Evolutionary conservation across 1,284 basidiomycete genomes (phyloP), one percentile per base, ranked within the genome.

Genomic region (Ganoderma meredithae): DNA sequence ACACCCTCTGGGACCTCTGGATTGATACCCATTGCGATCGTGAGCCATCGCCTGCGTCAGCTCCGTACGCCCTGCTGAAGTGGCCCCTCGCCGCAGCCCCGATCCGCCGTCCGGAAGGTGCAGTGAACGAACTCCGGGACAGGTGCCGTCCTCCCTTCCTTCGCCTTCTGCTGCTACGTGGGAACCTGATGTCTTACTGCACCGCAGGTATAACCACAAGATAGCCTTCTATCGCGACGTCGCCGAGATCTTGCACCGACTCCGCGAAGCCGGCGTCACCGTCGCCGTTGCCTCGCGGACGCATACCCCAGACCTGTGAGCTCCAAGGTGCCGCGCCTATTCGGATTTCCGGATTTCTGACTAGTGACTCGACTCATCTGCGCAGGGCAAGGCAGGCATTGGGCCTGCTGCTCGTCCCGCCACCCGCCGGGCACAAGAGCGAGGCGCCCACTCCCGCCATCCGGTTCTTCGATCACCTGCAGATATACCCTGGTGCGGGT

Each of bases 1-100:
- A 92, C 77, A 95, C 94, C 0, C 82, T 95, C 1, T 96, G 94
- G 94, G 87, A 91, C 68, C 82, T 95, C 9, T 95, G 93, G 92
- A 90, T 95, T 55, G 92, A 95, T 76, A 90, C 87, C n/a, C 88
- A 92, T 76, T 82, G 89, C 65, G 80, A 82, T 65, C 84, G 87
- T 84, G 72, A 15, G 77, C 73, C 25, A 3, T 19, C 22, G 25
- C 22, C 17, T 58, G 41, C 19, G 39, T 39, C 53, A 15, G 15
- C 22, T 0, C 25, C 8, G 12, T 70, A 40, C 15, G 27, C 22
- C 40, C 40, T 33, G 17, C 69, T 79, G 71, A 79, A 75, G 17
- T 43, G 12, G 1, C 31, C 22, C 5, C 9, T 58, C 15, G 58
- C 22, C n/a, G 17, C 72, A 82, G 91, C 88, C 19, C 93, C 94